Evolutionary conservation across 306 rosid species (phyloP), one percentile per base, ranked within the genome.

Genomic region (Gastrolobium bilobum): DNA sequence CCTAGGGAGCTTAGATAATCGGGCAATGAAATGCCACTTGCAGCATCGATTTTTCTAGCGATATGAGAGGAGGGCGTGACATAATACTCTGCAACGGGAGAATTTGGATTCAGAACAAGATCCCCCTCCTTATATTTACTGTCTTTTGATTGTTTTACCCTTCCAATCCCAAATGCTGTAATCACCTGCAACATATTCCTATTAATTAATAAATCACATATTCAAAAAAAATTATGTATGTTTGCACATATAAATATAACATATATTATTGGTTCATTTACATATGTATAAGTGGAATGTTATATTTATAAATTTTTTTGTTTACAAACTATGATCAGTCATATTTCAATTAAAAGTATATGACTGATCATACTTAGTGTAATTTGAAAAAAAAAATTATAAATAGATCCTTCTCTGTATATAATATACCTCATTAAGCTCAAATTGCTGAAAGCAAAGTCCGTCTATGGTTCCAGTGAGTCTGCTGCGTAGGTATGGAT

Each of bases 1-100:
- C 87, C 91, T 4, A 87, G 61, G 53, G 50, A 34, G 53, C 85
- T 79, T 61, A 87, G 59, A 50, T 79, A 79, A 11, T 84, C 91
- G 0, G 83, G 83, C 72, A 87, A 59, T 2, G 87, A 74, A 76
- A 87, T 34, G 14, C 86, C 84, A 46, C 44, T 62, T 46, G 40
- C 20, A 33, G 66, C 60, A 70, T 84, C 82, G 58, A 82, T n/a
- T 70, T 84, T 84, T 44, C 51, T 75, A 11, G 54, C 8, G 3
- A 58, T 38, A 8, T 34, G 54, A n/a, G 77, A 34, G 0, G 90
- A 73, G 6, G 90, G 73, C 2, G 71, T 13, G 8, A 79, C 76
- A 52, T 70, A 68, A 57, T 72, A 79, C 62, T 84, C 88, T 26
- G 87, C 73, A 34, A 79, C 14, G 0, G 83, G 81, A 65, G 35